Evolutionary conservation across 169 alveolate species (phyloP), one percentile per base, ranked within the genome.

Genomic region (Sarcocystis neurona): DNA sequence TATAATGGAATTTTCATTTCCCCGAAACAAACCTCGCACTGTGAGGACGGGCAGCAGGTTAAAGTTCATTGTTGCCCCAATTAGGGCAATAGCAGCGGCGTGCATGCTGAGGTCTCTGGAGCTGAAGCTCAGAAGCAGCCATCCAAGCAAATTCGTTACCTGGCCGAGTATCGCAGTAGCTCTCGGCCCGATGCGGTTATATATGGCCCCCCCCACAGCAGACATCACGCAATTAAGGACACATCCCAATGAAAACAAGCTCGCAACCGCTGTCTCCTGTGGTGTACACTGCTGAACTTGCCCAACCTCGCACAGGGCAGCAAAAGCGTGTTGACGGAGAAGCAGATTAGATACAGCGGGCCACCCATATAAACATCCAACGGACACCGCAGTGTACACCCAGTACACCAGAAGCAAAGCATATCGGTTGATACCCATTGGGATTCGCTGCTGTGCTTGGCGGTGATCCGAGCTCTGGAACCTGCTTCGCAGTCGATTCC

Each of bases 121-220:
- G 47, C 87, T 74, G 41, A 43, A 68, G 92, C 79, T 41, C 90
- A 72, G 56, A 2, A 72, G 56, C 50, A 90, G n/a, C 95, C 95
- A 93, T 37, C 92, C 89, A 27, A 93, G 70, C 50, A 93, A 58
- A 70, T 89, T 87, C 74, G 88, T 85, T 48, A 56, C 27, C 80
- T 93, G 95, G 75, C 95, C 95, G 60, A 93, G 66, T 63, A 93
- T 46, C 0, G 93, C 92, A 4, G 95, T 91, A 34, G 84, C 66
- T 75, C 78, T 87, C 18, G 95, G 95, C 0, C 95, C 95, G 47
- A 88, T 60, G 58, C 89, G 84, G 82, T 93, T 94, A 86, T 89
- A 75, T 80, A 90, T 75, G 2, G 88, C 79, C 50, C 95, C 95
- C 0, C 94, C 91, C 66, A 90, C 63, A 39, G 95, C 95, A 37